Evolutionary conservation across 2,329 filamentous ascomycete genomes (phyloP).

Genomic region (Trichoderma citrinoviride): DNA sequence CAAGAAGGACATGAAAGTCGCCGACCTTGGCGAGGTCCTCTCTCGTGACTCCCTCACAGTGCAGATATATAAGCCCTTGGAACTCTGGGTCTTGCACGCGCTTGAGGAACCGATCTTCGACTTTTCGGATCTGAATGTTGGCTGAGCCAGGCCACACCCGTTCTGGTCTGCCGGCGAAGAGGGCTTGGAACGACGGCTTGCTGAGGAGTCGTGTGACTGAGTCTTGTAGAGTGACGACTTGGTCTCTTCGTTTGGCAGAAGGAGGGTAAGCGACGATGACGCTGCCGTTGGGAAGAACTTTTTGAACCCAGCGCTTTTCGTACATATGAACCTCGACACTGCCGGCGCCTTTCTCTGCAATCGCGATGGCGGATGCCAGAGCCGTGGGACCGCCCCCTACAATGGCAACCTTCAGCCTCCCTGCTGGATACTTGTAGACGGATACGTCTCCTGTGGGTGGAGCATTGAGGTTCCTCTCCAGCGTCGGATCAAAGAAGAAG

Average conservation of each 20-base stretch:
- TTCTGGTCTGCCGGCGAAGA: slow-evolving; percentile 36
- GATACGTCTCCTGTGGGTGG: slow-evolving; percentile 27
- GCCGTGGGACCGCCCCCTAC: slow-evolving; percentile 36
- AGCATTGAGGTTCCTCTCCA: slow-evolving; percentile 31
- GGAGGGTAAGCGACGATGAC: slow-evolving; percentile 33
- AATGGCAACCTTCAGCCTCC: slow-evolving; percentile 33
- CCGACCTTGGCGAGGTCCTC: slow-evolving; percentile 33
- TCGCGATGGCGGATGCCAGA: slow-evolving; percentile 34
- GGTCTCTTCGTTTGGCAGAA: slow-evolving; percentile 33
- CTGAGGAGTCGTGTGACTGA: slow-evolving; percentile 35
- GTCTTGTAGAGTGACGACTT: slow-evolving; percentile 39
- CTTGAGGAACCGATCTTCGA: slow-evolving; percentile 38
- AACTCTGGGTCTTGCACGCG: slow-evolving; percentile 36
- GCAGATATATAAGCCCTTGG: slow-evolving; percentile 33
- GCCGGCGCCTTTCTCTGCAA: slow-evolving; percentile 35
- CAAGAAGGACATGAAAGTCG: slow-evolving; percentile 38
- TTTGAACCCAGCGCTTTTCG: slow-evolving; percentile 35
- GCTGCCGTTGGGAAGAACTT: slow-evolving; percentile 23
- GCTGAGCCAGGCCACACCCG: slow-evolving; percentile 38
- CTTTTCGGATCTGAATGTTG: slow-evolving; percentile 40
- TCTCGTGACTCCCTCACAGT: slow-evolving; percentile 33
- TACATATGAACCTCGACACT: slow-evolving; percentile 37
- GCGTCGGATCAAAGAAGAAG: slow-evolving; percentile 38
- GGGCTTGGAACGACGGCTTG: slow-evolving; percentile 29
- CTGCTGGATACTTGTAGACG: slow-evolving; percentile 31